These are phyloP conservation scores for Alternaria sp. DNA, from an alignment of 2,329 filamentous ascomycete genomes.

Conservation along the genomic window DNA sequence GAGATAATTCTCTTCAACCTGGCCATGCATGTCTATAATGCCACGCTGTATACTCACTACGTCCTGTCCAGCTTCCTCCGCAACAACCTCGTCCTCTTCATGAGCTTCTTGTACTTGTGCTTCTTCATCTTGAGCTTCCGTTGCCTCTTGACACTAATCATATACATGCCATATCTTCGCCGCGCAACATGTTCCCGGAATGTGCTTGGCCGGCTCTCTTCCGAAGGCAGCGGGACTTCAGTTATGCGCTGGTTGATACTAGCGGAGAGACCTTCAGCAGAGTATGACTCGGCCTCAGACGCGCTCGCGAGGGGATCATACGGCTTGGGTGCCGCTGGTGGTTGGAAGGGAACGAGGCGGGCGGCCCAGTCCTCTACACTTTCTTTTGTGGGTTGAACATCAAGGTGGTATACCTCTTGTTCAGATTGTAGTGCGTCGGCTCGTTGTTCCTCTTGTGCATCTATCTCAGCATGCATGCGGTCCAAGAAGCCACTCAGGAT, in stretches of 20 bases:
- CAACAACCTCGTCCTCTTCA: conserved; percentile 88
- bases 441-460: conserved; percentile 46
- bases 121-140: conserved; percentile 99
- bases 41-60: conserved; percentile 40
- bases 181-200: conserved; percentile 36
- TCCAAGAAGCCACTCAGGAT: conserved; percentile 57
- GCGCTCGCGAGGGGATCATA: conserved; percentile 50
- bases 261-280: conserved; percentile 26
- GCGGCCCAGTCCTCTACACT: conserved; percentile 58
- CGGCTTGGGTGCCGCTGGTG: conserved; percentile 80
- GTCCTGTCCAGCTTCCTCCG: conserved; percentile 76
- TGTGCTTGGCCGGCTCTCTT: conserved; percentile 31
- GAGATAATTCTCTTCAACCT: conserved; percentile 16
- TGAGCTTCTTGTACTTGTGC: conserved; percentile 99
- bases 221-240: conserved; percentile 27
- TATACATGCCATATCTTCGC: conserved; percentile 66
- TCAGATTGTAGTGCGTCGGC: conserved; percentile 52
- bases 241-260: conserved; percentile 51
- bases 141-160: conserved; percentile 91
- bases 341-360: conserved; percentile 76
- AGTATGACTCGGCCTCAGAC: conserved; percentile 27
- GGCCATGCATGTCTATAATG: conserved; percentile 23
- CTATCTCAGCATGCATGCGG: conserved; percentile 48
- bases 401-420: conserved; percentile 45
- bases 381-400: conserved; percentile 40